These are phyloP conservation scores for Endoconidiophora laricicola DNA, from an alignment of 2,329 filamentous ascomycete genomes.

Conservation along the genomic window DNA sequence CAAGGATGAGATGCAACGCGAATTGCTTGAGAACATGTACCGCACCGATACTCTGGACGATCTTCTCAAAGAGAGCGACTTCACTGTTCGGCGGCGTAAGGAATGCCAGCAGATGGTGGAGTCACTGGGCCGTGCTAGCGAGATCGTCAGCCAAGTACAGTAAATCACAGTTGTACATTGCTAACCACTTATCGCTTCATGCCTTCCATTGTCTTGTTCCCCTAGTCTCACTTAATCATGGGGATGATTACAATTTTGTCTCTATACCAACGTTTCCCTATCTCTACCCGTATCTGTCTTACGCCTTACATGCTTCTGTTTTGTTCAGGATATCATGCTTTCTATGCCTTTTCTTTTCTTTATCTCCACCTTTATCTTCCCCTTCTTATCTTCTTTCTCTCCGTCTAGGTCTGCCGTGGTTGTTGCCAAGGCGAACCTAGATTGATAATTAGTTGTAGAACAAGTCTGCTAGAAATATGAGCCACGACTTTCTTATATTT, in stretches of 20 bases:
- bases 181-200: not conserved
- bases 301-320: no score
- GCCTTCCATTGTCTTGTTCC: not conserved
- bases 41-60: constrained; percentile 79
- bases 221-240: not conserved
- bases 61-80: constrained; percentile 93
- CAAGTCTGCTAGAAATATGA: no score
- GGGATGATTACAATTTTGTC: not conserved
- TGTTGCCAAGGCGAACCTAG: no score
- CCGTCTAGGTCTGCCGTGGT: not conserved
- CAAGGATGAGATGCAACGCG: constrained; percentile 96
- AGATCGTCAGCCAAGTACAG: constrained; percentile 79
- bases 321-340: not conserved
- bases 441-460: no score
- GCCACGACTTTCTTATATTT: no score
- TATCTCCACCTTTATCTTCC: not conserved
- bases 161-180: constrained; percentile 19
- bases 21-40: constrained; percentile 96
- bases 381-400: not conserved
- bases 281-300: not conserved
- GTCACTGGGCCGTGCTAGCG: constrained; percentile 70
- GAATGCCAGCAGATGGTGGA: constrained; percentile 99
- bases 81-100: constrained; percentile 85
- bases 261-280: not conserved
- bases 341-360: constrained; percentile 1